Evolutionary conservation across 345 rosid species (phyloP), one percentile per base, ranked within the genome.

Genomic region (Carallia brachiata): DNA sequence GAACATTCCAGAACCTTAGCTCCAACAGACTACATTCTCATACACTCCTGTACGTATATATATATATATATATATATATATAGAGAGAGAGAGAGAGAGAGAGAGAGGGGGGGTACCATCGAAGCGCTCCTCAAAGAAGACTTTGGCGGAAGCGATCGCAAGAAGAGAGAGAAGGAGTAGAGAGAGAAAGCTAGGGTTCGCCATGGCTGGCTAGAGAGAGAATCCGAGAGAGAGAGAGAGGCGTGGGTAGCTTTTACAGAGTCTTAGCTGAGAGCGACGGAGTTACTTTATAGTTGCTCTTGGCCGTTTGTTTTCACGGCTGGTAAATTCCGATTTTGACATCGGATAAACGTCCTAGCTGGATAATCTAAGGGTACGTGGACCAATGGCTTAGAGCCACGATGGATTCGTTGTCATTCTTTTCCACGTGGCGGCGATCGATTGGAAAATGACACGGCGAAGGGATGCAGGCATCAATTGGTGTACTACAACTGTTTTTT

Each of bases 121-220:
- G 72, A 92, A 94, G 9, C 89, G 96, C 39, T 94, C 98, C 74
- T 94, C 98, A 79, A 96, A 96, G 83, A 89, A 83, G 66, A 90
- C 93, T 47, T 74, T 63, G 10, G 98, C 90, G 7, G 88, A 84
- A 7, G 88, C 87, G 76, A 86, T 61, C 47, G 83, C 84, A 0
- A 84, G 27, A 31, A 64, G 37, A 18, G 79, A 81, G 70, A 70
- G 59, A 37, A 79, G 73, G 9, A 71, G 60, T 36, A 89, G 75
- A 16, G 81, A 55, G 59, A 86, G 60, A 1, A 18, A 28, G 2
- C 65, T 78, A 70, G 78, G 78, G 77, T 61, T 77, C 52, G 59
- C 77, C 80, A 77, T 77, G n/a, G 53, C 32, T 27, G 6, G 36
- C 12, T 19, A 7, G 70, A 69, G 23, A 39, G 32, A 6, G 30